phyloP scores from a whole-genome alignment of 2,329 filamentous ascomycete genomes.

The Xylariales sp. region DNA sequence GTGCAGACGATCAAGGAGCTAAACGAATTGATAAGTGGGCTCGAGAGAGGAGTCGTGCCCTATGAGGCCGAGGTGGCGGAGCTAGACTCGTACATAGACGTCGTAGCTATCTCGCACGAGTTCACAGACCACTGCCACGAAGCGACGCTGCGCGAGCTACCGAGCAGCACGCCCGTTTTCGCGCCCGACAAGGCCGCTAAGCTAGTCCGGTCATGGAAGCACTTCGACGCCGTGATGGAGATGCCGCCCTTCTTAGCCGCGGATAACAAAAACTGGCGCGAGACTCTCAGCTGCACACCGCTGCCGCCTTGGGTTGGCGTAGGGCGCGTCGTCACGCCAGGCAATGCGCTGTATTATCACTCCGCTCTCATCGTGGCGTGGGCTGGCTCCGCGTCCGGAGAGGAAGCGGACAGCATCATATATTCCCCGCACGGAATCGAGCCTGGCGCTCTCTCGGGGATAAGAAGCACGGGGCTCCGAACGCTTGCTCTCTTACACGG shows the following conservation, averaged over 20 bases:
- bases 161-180: slow-evolving; percentile 66
- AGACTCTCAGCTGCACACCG: slow-evolving; percentile 42
- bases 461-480: slow-evolving; percentile 58
- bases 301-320: slow-evolving; percentile 73
- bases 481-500: slow-evolving; percentile 72
- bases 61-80: not conserved
- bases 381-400: slow-evolving; percentile 37
- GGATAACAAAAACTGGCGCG: slow-evolving; percentile 42
- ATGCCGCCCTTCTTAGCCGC: slow-evolving; percentile 58
- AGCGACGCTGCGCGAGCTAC: slow-evolving; percentile 67
- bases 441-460: slow-evolving; percentile 56
- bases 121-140: slow-evolving; percentile 77
- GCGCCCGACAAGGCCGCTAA: slow-evolving; percentile 68
- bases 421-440: slow-evolving; percentile 74
- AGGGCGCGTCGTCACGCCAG: slow-evolving; percentile 63
- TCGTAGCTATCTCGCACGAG: slow-evolving; percentile 70
- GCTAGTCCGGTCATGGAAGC: slow-evolving; percentile 67
- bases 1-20: slow-evolving; percentile 67
- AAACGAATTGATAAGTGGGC: slow-evolving; percentile 60
- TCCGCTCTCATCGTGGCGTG: slow-evolving; percentile 71
- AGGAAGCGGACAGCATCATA: slow-evolving; percentile 55
- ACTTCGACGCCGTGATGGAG: slow-evolving; percentile 67
- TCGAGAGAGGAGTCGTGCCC: slow-evolving; percentile 54
- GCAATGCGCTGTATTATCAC: slow-evolving; percentile 70
- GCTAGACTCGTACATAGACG: slow-evolving; percentile 62